Base-by-base conservation (phyloP, 2,329 filamentous ascomycete species). In the Orbilia brochopaga region DNA sequence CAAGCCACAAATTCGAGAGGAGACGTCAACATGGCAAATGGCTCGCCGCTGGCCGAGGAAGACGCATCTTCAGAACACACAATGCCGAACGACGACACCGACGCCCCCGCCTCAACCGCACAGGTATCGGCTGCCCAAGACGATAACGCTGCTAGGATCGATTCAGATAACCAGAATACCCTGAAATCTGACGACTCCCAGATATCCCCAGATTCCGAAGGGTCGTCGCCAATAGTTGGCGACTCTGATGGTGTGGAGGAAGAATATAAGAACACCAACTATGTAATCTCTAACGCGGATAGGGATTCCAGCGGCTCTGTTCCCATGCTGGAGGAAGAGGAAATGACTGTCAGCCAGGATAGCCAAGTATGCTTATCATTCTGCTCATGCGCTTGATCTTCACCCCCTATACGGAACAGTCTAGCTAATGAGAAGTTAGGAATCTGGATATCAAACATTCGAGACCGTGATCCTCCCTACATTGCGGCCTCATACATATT, bases 241-340 rank as follows among this genome's bases (percentile, higher is more conserved):
- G 55, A 59, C 17, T 72, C 67, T 17, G 67, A 70, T 27, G 58
- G 55, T 11, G 50, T 60, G 3, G 67, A 72, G 7, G 60, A 72
- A 23, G 67, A 72, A 60, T 72, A 72, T 30, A 72, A 65, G 27
- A 65, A 72, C 24, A 72, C 55, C 19, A 72, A 72, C 23, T 72
- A 72, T 61, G 60, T 72, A n/a, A 72, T 72, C 13, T 72, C 67
- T 1, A 65, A 65, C 10, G 60, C 50, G 10, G 60, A 56, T 4
- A 50, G 65, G 54, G 65, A 70, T 19, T 60, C 50, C 30, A 6
- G 40, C 8, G 59, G 59, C 4, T 23, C 60, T 2, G 60, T 64
- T 6, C 60, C 55, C 24, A 58, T 72, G n/a, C n/a, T 61, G 17
- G 67, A 72, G 37, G 60, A 65, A 3, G 60, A 72, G 44, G 32